These are phyloP conservation scores for Pinus albicaulis DNA, from an alignment of 75 land plant genomes.

Conservation along the genomic window DNA sequence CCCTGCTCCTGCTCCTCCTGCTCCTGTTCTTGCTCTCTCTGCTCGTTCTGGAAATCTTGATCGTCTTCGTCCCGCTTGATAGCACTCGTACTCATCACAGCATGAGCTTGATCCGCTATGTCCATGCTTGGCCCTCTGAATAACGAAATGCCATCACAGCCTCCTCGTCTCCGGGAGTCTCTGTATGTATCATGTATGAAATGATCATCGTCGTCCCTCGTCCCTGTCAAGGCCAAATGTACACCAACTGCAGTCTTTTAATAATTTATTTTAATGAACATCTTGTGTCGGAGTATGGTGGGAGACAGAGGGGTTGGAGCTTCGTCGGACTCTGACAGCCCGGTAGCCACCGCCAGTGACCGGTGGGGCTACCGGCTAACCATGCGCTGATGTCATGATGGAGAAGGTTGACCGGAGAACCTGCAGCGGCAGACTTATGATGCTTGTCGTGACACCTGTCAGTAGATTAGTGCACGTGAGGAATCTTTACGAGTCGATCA, in stretches of 20 bases:
- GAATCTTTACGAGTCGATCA: too few relatives aligned
- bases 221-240: neutral
- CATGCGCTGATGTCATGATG: too few relatives aligned
- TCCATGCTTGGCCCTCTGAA: neutral
- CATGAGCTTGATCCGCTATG: neutral
- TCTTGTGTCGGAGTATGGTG: neutral
- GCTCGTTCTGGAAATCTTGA: neutral
- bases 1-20: slow-evolving; percentile 10
- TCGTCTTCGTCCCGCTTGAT: neutral
- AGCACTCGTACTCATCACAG: neutral
- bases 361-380: neutral
- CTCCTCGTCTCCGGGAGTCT: too few relatives aligned
- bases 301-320: neutral
- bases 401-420: too few relatives aligned
- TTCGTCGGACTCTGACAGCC: neutral
- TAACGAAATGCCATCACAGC: neutral
- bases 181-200: too few relatives aligned
- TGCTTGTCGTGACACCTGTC: too few relatives aligned
- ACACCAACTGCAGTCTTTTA: neutral
- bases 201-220: neutral
- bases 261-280: neutral
- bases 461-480: too few relatives aligned
- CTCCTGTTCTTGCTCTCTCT: slow-evolving; percentile 5
- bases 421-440: too few relatives aligned
- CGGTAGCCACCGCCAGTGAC: neutral